Conservation (phyloP, 371 early-diverging fungal genomes). For the Saksenaea vasiformis region DNA sequence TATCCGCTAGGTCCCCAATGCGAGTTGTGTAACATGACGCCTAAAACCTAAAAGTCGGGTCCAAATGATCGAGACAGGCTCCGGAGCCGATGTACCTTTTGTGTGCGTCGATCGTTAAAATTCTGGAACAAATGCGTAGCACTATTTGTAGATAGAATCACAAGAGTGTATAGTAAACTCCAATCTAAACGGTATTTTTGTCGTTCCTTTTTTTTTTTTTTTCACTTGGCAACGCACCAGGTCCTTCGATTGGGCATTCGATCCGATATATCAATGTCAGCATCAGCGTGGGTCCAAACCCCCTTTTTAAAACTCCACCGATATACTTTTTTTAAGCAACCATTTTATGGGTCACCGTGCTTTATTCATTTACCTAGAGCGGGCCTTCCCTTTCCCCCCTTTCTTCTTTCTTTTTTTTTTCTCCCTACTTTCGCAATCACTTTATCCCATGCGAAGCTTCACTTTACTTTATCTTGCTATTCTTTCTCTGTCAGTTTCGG, state of each 20-base stretch:
- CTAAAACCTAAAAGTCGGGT: constrained; percentile 7
- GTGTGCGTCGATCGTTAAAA: too few species aligned
- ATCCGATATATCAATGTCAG: too few species aligned
- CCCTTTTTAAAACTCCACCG: constrained; percentile 1
- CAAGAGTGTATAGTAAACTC: background rate
- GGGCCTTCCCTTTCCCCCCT: background rate
- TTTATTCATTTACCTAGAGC: background rate
- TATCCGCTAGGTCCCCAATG: background rate
- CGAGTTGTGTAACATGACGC: background rate
- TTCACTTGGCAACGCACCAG: background rate
- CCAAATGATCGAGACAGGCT: background rate
- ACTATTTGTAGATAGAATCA: background rate
- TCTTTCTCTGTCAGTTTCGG: constrained; percentile 4
- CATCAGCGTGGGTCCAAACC: background rate
- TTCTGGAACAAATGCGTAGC: too few species aligned
- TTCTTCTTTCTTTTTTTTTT: background rate
- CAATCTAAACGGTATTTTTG: too few species aligned
- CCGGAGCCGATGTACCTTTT: background rate
- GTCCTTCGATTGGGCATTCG: background rate
- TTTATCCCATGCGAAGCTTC: constrained; percentile 9
- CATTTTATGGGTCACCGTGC: constrained; percentile 1
- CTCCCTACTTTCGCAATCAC: background rate
- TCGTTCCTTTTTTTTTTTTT: too few species aligned
- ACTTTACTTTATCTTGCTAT: constrained; percentile 14
- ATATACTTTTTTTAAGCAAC: background rate